phyloP scores from a whole-genome alignment of 2,329 filamentous ascomycete genomes.

The Dactylellina leptospora region DNA sequence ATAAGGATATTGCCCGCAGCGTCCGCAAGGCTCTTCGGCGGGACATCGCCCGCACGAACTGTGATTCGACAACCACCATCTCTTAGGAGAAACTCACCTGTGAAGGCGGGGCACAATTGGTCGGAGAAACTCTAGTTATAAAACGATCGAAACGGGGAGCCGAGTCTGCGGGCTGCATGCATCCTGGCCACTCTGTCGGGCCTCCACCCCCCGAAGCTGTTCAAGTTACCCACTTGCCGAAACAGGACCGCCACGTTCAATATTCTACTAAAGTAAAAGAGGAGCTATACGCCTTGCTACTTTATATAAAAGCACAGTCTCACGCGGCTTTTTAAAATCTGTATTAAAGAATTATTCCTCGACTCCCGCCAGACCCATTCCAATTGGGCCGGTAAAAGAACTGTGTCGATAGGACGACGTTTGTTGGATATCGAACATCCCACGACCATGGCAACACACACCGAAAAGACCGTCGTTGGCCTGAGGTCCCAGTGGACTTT shows the following conservation, averaged over 20 bases:
- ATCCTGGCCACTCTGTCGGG: slow-evolving; percentile 47
- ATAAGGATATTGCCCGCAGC: not conserved
- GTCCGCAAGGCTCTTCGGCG: slow-evolving; percentile 18
- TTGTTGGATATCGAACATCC: slow-evolving; percentile 7
- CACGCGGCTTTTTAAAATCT: not conserved
- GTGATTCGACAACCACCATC: not conserved
- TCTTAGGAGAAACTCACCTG: not conserved
- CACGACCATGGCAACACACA: slow-evolving; percentile 43
- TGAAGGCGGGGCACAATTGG: slow-evolving; percentile 21
- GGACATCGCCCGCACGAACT: slow-evolving; percentile 33
- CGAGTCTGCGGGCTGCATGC: slow-evolving; percentile 26
- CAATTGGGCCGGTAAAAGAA: too few species aligned
- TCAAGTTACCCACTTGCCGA: not conserved
- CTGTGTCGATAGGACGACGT: not conserved
- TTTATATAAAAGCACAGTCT: not conserved
- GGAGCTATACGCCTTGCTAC: not conserved
- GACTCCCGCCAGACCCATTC: too few species aligned
- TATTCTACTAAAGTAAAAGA: not conserved
- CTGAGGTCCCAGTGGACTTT: slow-evolving; percentile 46
- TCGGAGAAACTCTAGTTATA: slow-evolving; percentile 47
- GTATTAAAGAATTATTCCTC: not conserved
- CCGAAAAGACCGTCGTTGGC: slow-evolving; percentile 22
- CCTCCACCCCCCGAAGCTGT: slow-evolving; percentile 43
- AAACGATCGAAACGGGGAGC: slow-evolving; percentile 30
- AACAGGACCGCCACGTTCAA: too few species aligned